These are phyloP conservation scores for Tetrapyrgos nigripes DNA, from an alignment of 1,284 basidiomycete species.

Conservation along the genomic window DNA sequence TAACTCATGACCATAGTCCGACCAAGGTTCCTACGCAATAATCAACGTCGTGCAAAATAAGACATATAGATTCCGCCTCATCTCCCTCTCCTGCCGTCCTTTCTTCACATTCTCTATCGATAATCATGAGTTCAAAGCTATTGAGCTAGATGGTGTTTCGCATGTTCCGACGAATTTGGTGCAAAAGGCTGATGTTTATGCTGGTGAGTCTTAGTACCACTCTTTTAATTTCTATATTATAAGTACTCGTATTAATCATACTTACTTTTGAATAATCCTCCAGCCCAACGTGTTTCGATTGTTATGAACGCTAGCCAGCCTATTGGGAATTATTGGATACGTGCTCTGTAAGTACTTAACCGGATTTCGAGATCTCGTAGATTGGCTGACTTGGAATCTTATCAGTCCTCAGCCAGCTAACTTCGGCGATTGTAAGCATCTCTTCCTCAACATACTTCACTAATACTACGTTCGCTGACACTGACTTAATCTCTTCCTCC, in stretches of 20 bases:
- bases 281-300: constrained; percentile 43
- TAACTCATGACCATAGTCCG: too few relatives aligned
- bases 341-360: constrained; percentile 25
- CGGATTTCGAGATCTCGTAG: too few relatives aligned
- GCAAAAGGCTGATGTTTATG: constrained; percentile 31
- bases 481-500: constrained; percentile 5
- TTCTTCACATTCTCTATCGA: constrained; percentile 32
- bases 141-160: constrained; percentile 40
- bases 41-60: constrained; percentile 30
- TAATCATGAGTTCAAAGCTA: constrained; percentile 39
- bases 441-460: background rate
- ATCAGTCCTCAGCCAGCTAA: constrained; percentile 32
- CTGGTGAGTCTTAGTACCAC: constrained; percentile 34
- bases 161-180: constrained; percentile 33
- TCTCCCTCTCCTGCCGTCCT: constrained; percentile 1
- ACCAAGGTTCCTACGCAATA: constrained; percentile 30
- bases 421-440: constrained; percentile 29
- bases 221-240: constrained; percentile 20
- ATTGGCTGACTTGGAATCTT: too few relatives aligned
- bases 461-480: background rate
- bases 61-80: constrained; percentile 36
- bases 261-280: background rate
- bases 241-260: background rate
- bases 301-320: constrained; percentile 42
- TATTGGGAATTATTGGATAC: constrained; percentile 47